Evolutionary conservation across 129 eudicot genomes (phyloP).

Genomic region (Apium graveolens): DNA sequence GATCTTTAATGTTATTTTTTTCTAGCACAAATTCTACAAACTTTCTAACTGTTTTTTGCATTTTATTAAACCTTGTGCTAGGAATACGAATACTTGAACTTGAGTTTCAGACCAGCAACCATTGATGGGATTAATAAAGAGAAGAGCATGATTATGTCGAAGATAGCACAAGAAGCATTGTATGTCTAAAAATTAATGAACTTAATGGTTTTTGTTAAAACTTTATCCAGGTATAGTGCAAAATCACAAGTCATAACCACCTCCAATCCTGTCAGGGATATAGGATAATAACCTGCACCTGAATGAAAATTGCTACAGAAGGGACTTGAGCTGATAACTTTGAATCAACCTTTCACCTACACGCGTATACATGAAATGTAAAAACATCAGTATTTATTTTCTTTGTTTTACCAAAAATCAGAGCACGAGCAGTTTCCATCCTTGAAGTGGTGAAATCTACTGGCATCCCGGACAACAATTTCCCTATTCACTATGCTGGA

Average conservation of each 20-base stretch:
- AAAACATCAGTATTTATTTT: not conserved
- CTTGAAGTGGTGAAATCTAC: conserved; percentile 81
- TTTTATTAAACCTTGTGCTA: not conserved
- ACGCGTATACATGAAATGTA: not conserved
- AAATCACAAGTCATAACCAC: too few species aligned
- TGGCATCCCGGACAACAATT: conserved; percentile 71
- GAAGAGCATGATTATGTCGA: not conserved
- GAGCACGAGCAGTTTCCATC: conserved; percentile 72
- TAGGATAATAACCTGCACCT: not conserved
- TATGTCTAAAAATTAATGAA: too few species aligned
- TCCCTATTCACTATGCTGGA: conserved; percentile 45
- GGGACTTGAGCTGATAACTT: not conserved
- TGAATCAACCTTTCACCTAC: not conserved
- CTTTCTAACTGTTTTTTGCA: not conserved
- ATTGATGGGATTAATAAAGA: not conserved
- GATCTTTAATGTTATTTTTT: not conserved
- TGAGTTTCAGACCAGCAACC: not conserved
- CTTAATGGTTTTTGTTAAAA: too few species aligned
- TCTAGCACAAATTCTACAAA: not conserved
- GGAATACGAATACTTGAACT: too few species aligned
- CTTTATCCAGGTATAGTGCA: not conserved
- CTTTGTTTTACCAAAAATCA: conserved; percentile 60
- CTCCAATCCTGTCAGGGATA: too few species aligned
- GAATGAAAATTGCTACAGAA: not conserved
- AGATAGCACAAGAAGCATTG: not conserved